phyloP scores from a whole-genome alignment of 2,329 filamentous ascomycete genomes.

The Xylariaceae sp. region DNA sequence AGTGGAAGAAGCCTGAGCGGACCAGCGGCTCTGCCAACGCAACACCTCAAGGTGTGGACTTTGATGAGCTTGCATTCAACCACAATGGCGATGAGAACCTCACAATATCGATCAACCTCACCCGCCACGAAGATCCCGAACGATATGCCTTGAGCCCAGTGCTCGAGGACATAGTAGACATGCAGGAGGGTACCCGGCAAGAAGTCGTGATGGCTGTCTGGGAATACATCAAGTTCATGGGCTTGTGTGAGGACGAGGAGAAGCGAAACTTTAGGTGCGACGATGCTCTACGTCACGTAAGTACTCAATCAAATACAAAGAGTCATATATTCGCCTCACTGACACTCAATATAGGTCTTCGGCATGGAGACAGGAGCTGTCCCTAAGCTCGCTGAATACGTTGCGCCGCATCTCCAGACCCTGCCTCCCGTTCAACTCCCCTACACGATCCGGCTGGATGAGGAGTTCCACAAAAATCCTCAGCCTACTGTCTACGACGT shows the following conservation, averaged over 20 bases:
- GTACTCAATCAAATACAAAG: conserved; percentile 24
- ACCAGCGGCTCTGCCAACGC: conserved; percentile 48
- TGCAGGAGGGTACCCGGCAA: conserved; percentile 78
- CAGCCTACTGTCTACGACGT: conserved; percentile 86
- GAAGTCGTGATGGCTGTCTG: conserved; percentile 89
- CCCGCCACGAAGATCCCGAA: conserved; percentile 80
- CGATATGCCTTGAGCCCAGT: conserved; percentile 75
- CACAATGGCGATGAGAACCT: conserved; percentile 87
- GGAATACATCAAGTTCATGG: conserved; percentile 87
- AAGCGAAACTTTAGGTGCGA: conserved; percentile 91
- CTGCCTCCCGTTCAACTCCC: conserved; percentile 77
- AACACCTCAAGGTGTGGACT: conserved; percentile 65
- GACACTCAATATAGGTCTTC: conserved; percentile 51
- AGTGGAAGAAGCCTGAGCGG: conserved; percentile 79
- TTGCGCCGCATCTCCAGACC: conserved; percentile 72
- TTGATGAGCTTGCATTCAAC: conserved; percentile 89
- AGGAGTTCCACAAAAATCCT: conserved; percentile 71
- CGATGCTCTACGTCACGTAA: conserved; percentile 70
- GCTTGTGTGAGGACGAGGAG: conserved; percentile 90
- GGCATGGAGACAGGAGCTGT: conserved; percentile 78
- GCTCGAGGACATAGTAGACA: conserved; percentile 80
- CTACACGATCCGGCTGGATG: conserved; percentile 92
- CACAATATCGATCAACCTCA: conserved; percentile 84
- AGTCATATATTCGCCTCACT: conserved; percentile 15
- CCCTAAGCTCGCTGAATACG: conserved; percentile 76